Conservation (phyloP, 2,329 filamentous ascomycete species). For the Neodidymelliopsis sp. region DNA sequence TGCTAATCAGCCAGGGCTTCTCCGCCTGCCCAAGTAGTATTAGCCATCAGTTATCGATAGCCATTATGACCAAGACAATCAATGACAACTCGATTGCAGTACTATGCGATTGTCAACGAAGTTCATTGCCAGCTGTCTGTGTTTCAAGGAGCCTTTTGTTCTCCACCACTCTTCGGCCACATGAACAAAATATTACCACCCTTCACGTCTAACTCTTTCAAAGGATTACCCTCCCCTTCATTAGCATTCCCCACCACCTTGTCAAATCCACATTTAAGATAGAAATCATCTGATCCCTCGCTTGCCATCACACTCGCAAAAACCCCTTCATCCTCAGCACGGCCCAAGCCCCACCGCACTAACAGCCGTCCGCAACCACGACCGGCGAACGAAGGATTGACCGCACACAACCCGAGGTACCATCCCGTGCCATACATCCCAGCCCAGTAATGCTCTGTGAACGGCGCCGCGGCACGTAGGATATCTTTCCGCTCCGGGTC, state of each 20-base stretch:
- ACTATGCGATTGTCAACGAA: too few relatives aligned
- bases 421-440: conserved; percentile 44
- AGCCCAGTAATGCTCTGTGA: conserved; percentile 30
- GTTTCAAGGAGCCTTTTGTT: not conserved
- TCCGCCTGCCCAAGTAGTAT: not conserved
- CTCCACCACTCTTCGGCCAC: conserved; percentile 18
- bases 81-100: too few relatives aligned
- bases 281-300: conserved; percentile 53
- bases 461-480: conserved; percentile 18
- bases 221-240: conserved; percentile 44
- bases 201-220: conserved; percentile 29
- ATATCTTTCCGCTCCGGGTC: conserved; percentile 26
- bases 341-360: conserved; percentile 53
- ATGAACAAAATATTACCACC: conserved; percentile 48
- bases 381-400: conserved; percentile 52
- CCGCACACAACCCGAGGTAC: conserved; percentile 50
- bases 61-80: too few relatives aligned
- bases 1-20: not conserved
- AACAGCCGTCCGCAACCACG: conserved; percentile 49
- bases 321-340: conserved; percentile 48
- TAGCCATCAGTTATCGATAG: too few relatives aligned
- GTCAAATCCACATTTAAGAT: conserved; percentile 47
- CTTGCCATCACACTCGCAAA: conserved; percentile 52
- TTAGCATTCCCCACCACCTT: conserved; percentile 41
- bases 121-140: too few relatives aligned